Evolutionary conservation across 2,329 filamentous ascomycete genomes (phyloP), one percentile per base, ranked within the genome.

Genomic region (Amylocarpus encephaloides): DNA sequence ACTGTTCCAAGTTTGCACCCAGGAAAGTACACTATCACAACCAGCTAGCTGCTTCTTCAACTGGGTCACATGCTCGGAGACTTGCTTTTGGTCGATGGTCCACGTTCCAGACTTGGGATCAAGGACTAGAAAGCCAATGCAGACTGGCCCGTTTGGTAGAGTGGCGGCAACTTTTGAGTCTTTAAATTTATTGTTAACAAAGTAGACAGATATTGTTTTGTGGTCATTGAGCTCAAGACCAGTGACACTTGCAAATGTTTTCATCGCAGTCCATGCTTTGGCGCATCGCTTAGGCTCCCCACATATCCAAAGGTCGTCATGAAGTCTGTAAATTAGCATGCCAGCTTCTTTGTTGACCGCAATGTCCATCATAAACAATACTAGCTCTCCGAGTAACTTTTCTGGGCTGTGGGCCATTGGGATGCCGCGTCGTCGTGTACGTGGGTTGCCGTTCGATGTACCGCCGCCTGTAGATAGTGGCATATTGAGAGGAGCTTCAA

Each of bases 251-350:
- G 72, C 68, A 56, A 84, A 86, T 2, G 71, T 64, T 3, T 72
- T 66, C 57, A 85, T 72, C 0, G 75, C 70, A 13, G 72, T 61
- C 83, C 82, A 86, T 0, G 78, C 80, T 41, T 71, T 69, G n/a
- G 73, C 68, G 18, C 75, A 77, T 3, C 68, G 68, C 5, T 66
- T 58, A 43, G 79, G 73, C 10, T 79, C 70, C 9, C 75, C 73
- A 77, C 81, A 85, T 61, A 84, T 79, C 80, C 80, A 85, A 38
- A 84, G 70, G 56, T 85, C 80, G 55, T 84, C 82, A 42, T 82
- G 75, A 41, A 83, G 70, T 9, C 82, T 76, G 63, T 81, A 81
- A 5, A 85, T 64, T 15, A 73, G 68, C 3, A 69, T 67, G 0
- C 79, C 79, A 0, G 80, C 79, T 5, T 70, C 67, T 50, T 78